These are phyloP conservation scores for Botrytis sinoallii DNA, from an alignment of 2,329 filamentous ascomycete species.

Conservation along the genomic window DNA sequence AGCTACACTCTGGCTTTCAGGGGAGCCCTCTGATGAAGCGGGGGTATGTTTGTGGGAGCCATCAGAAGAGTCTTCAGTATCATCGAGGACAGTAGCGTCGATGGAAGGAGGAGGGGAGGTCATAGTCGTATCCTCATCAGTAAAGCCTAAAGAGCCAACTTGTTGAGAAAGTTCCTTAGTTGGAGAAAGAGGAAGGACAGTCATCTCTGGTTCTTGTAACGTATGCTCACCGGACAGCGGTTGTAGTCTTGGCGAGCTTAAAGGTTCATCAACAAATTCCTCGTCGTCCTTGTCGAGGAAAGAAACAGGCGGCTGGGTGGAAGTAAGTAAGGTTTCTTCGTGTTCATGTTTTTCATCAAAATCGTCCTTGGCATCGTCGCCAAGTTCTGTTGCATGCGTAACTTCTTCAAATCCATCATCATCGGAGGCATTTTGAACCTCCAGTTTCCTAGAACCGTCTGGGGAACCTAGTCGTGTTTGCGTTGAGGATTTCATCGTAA, in stretches of 20 bases:
- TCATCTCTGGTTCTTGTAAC: constrained; percentile 53
- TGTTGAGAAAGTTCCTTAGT: constrained; percentile 42
- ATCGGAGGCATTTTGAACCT: constrained; percentile 77
- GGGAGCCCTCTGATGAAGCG: constrained; percentile 33
- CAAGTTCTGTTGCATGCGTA: constrained; percentile 63
- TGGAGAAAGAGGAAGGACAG: constrained; percentile 58
- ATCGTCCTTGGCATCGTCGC: constrained; percentile 69
- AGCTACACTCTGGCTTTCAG: constrained; percentile 18
- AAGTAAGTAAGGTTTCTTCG: constrained; percentile 49
- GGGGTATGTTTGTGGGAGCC: constrained; percentile 25
- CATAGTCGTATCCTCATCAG: constrained; percentile 33
- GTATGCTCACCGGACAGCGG: constrained; percentile 54
- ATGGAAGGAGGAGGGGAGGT: constrained; percentile 28
- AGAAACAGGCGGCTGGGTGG: constrained; percentile 39
- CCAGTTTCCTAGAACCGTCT: constrained; percentile 67
- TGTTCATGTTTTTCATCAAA: constrained; percentile 55
- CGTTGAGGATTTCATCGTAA: constrained; percentile 57
- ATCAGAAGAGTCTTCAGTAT: constrained; percentile 24
- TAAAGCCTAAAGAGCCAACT: constrained; percentile 32
- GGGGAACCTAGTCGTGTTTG: constrained; percentile 48
- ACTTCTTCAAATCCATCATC: constrained; percentile 96
- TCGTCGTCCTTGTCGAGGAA: constrained; percentile 62
- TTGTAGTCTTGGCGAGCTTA: constrained; percentile 64
- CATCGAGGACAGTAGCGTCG: constrained; percentile 21
- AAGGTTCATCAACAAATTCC: constrained; percentile 74